These are phyloP conservation scores for Talaromyces sp. DNA, from an alignment of 2,329 filamentous ascomycete species.

Conservation along the genomic window DNA sequence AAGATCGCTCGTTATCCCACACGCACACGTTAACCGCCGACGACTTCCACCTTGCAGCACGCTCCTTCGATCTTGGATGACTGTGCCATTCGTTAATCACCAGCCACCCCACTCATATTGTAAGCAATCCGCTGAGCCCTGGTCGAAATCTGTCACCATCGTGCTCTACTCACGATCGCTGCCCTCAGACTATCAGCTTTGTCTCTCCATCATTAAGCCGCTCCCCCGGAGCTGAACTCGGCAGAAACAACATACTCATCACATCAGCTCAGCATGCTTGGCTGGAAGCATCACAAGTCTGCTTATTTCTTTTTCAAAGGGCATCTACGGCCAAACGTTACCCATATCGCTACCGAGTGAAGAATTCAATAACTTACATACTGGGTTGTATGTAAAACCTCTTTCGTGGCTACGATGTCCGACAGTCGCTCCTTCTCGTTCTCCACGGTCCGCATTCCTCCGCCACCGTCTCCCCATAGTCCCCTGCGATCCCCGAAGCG, in stretches of 20 bases:
- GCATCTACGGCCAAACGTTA: conserved; percentile 13
- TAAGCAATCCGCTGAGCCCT: conserved; percentile 5
- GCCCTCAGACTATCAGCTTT: background rate
- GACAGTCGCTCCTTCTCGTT: conserved; percentile 28
- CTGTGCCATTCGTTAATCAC: background rate
- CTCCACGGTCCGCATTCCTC: conserved; percentile 29
- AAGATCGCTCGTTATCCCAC: background rate
- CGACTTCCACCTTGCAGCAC: conserved; percentile 12
- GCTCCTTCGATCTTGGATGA: background rate
- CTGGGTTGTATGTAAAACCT: background rate
- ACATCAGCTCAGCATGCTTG: conserved; percentile 18
- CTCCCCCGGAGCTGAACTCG: conserved; percentile 2
- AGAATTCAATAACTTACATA: background rate
- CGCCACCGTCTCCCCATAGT: conserved; percentile 32
- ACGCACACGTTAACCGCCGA: background rate
- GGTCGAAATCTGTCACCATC: conserved; percentile 2
- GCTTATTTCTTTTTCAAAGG: conserved; percentile 11
- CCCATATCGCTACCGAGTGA: conserved; percentile 9
- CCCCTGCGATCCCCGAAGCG: conserved; percentile 40
- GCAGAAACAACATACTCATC: background rate
- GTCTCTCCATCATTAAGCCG: background rate
- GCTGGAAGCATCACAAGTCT: conserved; percentile 5
- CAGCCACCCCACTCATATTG: conserved; percentile 3
- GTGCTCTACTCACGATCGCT: background rate
- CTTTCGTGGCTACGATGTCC: conserved; percentile 21